phyloP scores from a whole-genome alignment of 441 rosid species.

The Hura crepitans region DNA sequence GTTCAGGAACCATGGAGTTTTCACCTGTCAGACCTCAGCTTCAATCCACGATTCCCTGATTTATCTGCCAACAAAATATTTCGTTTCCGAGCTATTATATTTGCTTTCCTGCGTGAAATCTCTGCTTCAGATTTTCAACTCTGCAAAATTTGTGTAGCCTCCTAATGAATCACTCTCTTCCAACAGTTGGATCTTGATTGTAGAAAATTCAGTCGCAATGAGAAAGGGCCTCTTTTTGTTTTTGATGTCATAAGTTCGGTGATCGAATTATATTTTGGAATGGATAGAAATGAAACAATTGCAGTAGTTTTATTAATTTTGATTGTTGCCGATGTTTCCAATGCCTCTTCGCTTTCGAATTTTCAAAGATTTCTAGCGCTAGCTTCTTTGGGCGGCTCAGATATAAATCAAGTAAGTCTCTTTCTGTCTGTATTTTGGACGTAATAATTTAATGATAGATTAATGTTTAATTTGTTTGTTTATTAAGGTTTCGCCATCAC shows the following conservation, averaged over 20 bases:
- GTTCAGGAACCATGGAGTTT: background rate
- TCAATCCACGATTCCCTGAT: background rate
- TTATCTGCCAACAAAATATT: background rate
- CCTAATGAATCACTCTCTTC: background rate
- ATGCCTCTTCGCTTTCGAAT: constrained; percentile 30
- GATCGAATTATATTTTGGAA: constrained; percentile 12
- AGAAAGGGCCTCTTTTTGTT: background rate
- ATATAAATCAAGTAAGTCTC: constrained; percentile 36
- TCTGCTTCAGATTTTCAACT: constrained; percentile 19
- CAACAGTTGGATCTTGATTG: constrained; percentile 24
- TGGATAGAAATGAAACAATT: constrained; percentile 47
- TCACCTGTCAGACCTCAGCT: background rate
- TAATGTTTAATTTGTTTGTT: constrained; percentile 18
- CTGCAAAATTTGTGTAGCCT: background rate
- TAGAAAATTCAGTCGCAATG: background rate
- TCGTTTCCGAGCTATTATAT: background rate
- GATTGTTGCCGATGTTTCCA: constrained; percentile 38
- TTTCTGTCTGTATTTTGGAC: constrained; percentile 1
- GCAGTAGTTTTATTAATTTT: constrained; percentile 27
- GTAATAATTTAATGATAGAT: constrained; percentile 6
- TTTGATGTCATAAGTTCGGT: background rate
- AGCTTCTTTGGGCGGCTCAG: constrained; percentile 22
- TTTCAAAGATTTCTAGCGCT: constrained; percentile 35
- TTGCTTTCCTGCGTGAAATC: constrained; percentile 16
- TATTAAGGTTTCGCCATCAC: constrained; percentile 43